A percentile compares a stretch with the other conserved stretches of the same genome.
phyloP scores from a whole-genome alignment of 2,329 filamentous ascomycete genomes.

The Stromatinia cepivora region DNA sequence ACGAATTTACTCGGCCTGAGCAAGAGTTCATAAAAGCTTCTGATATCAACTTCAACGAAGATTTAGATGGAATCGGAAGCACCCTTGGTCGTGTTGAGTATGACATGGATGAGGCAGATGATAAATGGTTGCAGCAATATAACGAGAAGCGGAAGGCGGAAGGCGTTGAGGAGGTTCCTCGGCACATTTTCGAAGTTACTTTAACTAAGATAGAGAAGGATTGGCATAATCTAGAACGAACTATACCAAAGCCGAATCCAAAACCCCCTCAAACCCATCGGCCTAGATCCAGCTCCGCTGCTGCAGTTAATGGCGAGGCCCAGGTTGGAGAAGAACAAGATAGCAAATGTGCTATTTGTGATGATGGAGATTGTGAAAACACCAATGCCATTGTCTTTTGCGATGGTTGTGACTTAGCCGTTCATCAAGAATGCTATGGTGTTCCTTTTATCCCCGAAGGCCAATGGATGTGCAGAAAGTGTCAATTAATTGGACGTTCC shows the following conservation, averaged over 20 bases:
- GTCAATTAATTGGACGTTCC: constrained; percentile 89
- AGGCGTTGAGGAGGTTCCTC: constrained; percentile 79
- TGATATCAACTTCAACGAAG: constrained; percentile 61
- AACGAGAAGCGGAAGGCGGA: constrained; percentile 75
- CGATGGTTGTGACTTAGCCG: constrained; percentile 94
- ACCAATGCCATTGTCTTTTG: constrained; percentile 99
- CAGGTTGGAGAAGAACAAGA: constrained; percentile 89
- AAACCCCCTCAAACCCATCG: constrained; percentile 94
- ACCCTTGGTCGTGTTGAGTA: constrained; percentile 87
- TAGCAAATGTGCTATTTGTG: constrained; percentile 95
- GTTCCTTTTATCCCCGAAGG: constrained; percentile 98
- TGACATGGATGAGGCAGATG: constrained; percentile 99
- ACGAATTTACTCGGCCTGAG: constrained; percentile 79
- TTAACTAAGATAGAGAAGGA: constrained; percentile 99
- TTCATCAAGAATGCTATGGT: constrained; percentile 98
- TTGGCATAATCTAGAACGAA: constrained; percentile 93
- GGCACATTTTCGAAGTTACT: constrained; percentile 93
- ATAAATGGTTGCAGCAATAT: constrained; percentile 87
- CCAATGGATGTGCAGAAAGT: constrained; percentile 97
- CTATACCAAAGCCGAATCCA: constrained; percentile 94
- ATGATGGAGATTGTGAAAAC: constrained; percentile 99
- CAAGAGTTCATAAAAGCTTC: constrained; percentile 66
- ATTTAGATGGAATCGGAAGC: constrained; percentile 52
- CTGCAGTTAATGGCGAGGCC: constrained; percentile 91
- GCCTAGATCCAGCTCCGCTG: constrained; percentile 88